phyloP scores from a whole-genome alignment of 2,329 filamentous ascomycete genomes.

The Leptodontidium sp. region DNA sequence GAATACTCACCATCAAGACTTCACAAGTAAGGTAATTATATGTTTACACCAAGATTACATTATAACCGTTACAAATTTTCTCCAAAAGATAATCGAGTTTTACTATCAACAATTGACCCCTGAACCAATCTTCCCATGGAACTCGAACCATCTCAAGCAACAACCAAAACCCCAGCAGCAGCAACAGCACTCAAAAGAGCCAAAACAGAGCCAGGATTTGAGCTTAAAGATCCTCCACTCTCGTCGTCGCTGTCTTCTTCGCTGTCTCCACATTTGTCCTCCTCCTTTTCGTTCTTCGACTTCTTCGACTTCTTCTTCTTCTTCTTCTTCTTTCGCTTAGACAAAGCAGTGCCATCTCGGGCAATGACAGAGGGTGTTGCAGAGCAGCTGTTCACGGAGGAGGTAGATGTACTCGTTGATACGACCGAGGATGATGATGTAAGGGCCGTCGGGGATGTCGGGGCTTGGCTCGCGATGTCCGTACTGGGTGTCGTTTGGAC shows the following conservation, averaged over 20 bases:
- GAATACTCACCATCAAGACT: too few relatives aligned
- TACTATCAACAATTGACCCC: too few relatives aligned
- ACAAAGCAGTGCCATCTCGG: not conserved
- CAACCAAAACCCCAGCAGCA: not conserved
- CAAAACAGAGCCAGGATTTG: not conserved
- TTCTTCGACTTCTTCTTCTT: not conserved
- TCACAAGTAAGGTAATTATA: not conserved
- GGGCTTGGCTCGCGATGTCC: not conserved
- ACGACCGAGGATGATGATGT: not conserved
- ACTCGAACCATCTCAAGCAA: not conserved
- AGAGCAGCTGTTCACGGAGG: not conserved
- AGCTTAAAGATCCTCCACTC: not conserved
- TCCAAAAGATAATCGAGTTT: too few relatives aligned
- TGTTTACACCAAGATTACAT: too few relatives aligned
- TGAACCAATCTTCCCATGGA: too few relatives aligned
- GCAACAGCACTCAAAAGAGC: not conserved
- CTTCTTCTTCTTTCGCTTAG: slow-evolving; percentile 1
- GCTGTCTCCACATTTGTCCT: not conserved
- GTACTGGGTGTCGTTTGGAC: not conserved
- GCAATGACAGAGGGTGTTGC: not conserved
- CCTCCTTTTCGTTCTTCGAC: not conserved
- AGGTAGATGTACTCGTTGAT: not conserved
- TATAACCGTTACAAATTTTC: too few relatives aligned
- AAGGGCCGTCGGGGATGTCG: not conserved
- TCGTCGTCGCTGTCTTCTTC: not conserved